Base-by-base conservation (phyloP, 495 filamentous ascomycete species). In the Paragyromitra xinjiangensis region DNA sequence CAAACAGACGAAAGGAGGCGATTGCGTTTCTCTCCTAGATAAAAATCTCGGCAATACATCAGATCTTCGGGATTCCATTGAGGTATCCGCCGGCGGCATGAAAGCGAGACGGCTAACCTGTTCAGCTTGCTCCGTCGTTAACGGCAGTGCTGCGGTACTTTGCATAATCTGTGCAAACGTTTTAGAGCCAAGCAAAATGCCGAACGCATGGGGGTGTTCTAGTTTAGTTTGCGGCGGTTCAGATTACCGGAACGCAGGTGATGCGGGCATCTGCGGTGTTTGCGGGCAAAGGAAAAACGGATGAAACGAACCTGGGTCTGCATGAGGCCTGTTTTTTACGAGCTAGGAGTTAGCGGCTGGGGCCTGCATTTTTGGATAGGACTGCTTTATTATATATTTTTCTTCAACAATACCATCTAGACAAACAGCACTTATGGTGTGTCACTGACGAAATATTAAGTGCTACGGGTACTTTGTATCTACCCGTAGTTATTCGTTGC, bases 121-220 rank as follows among this genome's bases (percentile, higher is more conserved):
- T 73, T 83, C 87, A 0, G 83, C 91, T 58, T 94, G 92, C 79
- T 91, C 91, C 2, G 87, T 91, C 71, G 80, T 81, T 34, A 93
- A 91, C 80, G 84, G 85, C 9, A 53, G 73, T 0, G 64, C 71
- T 26, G 83, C 87, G 24, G 79, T 88, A 1, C 89, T 87, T 11
- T 94, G 92, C 80, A 80, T 82, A 3, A 87, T 89, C 56, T 94
- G 92, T 75, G 86, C 89, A 34, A 88, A 93, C 74, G 91, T 93
- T 7, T 85, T 94, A 19, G 84, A 89, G 48, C 81, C 85, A 0
- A 64, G 80, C 12, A 85, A 84, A 53, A 84, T 90, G 40, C 81
- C 84, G 2, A 77, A 84, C 37, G 83, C 87, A 24, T 93, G 92
- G 92, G 84, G 84, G 42, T 93, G 92, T 78, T 80, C 77, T 22